These are phyloP conservation scores for Porphyra umbilicalis DNA, from an alignment of 31 red algal genomes.

Conservation along the genomic window DNA sequence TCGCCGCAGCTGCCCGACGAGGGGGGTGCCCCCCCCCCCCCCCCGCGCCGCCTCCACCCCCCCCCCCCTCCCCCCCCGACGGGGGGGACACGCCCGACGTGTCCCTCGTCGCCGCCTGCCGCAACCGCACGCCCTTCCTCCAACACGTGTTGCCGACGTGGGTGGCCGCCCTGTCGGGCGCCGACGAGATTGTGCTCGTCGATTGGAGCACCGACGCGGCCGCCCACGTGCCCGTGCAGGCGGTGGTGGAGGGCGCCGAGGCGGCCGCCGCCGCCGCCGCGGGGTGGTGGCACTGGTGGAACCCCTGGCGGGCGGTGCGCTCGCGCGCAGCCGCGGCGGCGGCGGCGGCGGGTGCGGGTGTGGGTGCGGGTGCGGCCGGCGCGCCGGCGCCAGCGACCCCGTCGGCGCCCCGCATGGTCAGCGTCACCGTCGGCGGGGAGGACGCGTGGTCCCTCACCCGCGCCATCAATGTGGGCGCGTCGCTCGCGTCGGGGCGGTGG, in stretches of 20 bases:
- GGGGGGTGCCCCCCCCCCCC: conserved; percentile 10
- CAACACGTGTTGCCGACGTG: conserved; percentile 42
- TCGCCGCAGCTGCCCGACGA: neutral
- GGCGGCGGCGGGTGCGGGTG: neutral
- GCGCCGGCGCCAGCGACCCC: neutral
- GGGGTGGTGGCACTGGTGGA: neutral
- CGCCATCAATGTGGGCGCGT: conserved; percentile 61
- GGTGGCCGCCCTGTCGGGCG: conserved; percentile 14
- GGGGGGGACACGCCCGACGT: conserved; percentile 18
- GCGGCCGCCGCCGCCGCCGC: conserved; percentile 1
- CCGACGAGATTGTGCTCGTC: conserved; percentile 52
- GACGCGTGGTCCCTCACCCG: conserved; percentile 52
- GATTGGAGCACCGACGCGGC: conserved; percentile 53
- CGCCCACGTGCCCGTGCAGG: conserved; percentile 41
- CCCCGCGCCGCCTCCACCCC: conserved; percentile 8
- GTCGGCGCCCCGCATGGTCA: conserved; percentile 6
- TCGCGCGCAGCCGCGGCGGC: neutral
- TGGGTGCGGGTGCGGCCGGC: neutral
- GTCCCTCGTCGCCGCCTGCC: conserved; percentile 42
- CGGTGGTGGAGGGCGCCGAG: conserved; percentile 20
- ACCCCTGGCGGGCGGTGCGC: neutral
- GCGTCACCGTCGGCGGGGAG: conserved; percentile 27
- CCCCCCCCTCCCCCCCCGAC: conserved; percentile 1
- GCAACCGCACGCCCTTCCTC: conserved; percentile 45
- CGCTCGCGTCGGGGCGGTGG: conserved; percentile 51